phyloP scores from a whole-genome alignment of 495 filamentous ascomycete species.

The Tuber calosporum region DNA sequence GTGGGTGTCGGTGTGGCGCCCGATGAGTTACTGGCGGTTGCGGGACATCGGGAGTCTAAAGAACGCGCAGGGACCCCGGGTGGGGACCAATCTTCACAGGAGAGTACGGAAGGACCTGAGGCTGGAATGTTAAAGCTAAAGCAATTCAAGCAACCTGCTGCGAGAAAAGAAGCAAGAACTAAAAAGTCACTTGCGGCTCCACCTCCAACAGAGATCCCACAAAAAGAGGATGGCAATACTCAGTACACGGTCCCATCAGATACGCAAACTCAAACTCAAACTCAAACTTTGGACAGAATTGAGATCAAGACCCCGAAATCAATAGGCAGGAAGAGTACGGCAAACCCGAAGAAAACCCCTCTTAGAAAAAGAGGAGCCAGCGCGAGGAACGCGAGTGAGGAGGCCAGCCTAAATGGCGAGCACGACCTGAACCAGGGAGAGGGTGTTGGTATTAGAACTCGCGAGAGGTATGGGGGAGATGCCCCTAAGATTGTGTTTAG shows the following conservation, averaged over 20 bases:
- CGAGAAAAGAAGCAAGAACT: constrained; percentile 17
- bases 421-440: neutral
- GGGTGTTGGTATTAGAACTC: constrained; percentile 16
- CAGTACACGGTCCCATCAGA: constrained; percentile 34
- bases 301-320: constrained; percentile 17
- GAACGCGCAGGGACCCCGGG: constrained; percentile 5
- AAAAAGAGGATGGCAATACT: constrained; percentile 19
- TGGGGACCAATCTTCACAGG: neutral
- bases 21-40: constrained; percentile 7
- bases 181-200: constrained; percentile 13
- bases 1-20: neutral
- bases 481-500: constrained; percentile 38
- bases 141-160: constrained; percentile 10
- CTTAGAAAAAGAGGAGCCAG: constrained; percentile 8
- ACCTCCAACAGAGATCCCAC: constrained; percentile 7
- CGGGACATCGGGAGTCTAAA: neutral
- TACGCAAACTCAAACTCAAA: constrained; percentile 29
- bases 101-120: constrained; percentile 14
- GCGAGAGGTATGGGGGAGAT: constrained; percentile 29
- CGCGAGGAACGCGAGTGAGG: constrained; percentile 3
- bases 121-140: constrained; percentile 14
- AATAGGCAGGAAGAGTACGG: constrained; percentile 7
- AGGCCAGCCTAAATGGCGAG: neutral
- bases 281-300: constrained; percentile 14
- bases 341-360: constrained; percentile 13